These are phyloP conservation scores for Nitzschia palea DNA, from an alignment of 108 stramenopile species.

Conservation along the genomic window DNA sequence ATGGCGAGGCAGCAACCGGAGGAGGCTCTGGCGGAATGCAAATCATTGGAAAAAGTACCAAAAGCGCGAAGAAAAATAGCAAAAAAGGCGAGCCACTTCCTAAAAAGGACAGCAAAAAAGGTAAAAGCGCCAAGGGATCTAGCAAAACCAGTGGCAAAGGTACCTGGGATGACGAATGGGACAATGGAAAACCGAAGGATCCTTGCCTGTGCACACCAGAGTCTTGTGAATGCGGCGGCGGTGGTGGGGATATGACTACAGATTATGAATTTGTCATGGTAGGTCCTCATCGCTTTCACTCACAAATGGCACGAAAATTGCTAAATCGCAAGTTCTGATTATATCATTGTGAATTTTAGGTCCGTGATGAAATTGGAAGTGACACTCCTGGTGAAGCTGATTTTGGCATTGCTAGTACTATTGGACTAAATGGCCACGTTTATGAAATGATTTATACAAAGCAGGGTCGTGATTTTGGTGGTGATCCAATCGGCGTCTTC, in stretches of 20 bases:
- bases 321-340: background rate
- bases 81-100: too few species aligned
- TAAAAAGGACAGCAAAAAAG: too few species aligned
- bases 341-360: background rate
- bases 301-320: background rate
- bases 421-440: constrained; percentile 8
- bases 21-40: background rate
- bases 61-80: background rate
- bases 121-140: too few species aligned
- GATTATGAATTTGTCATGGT: constrained; percentile 1
- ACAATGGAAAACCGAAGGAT: background rate
- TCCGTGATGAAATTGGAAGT: constrained; percentile 17
- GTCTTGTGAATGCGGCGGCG: background rate
- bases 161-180: background rate
- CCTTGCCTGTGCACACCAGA: background rate
- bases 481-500: constrained; percentile 18
- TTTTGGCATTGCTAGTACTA: background rate
- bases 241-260: background rate
- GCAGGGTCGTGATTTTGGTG: background rate
- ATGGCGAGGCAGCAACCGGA: background rate
- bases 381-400: constrained; percentile 6
- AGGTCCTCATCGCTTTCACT: background rate
- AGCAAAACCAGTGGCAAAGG: too few species aligned
- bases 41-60: background rate
- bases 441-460: background rate